These are phyloP conservation scores for Metschnikowia continentalis DNA, from an alignment of 805 yeast genomes.

Conservation along the genomic window DNA sequence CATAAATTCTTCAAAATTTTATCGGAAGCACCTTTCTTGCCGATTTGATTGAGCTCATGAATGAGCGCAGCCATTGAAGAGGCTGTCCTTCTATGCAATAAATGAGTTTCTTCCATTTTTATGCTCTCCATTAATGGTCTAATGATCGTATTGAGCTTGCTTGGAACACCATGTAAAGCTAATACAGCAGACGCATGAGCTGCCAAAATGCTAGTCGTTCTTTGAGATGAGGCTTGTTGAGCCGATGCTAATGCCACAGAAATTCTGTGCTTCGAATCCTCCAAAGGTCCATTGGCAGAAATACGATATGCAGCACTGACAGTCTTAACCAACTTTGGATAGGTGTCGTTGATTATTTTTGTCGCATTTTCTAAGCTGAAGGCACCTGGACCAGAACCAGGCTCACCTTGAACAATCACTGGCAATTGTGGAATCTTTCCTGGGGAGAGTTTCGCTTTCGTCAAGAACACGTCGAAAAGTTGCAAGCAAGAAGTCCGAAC, in stretches of 20 bases:
- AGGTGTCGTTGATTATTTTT: constrained; percentile 57
- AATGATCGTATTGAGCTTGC: constrained; percentile 83
- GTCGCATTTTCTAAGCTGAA: constrained; percentile 79
- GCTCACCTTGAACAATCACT: constrained; percentile 88
- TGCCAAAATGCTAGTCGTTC: constrained; percentile 63
- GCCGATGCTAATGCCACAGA: constrained; percentile 66
- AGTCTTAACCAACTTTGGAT: constrained; percentile 56
- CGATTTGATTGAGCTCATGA: constrained; percentile 48
- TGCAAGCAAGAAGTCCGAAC: constrained; percentile 86
- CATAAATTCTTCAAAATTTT: constrained; percentile 87
- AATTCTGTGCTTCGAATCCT: constrained; percentile 73
- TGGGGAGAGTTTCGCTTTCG: constrained; percentile 67
- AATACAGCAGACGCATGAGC: constrained; percentile 73
- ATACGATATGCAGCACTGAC: constrained; percentile 69
- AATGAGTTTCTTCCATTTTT: constrained; percentile 63
- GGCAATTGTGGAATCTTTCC: constrained; percentile 78
- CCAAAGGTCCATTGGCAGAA: constrained; percentile 65
- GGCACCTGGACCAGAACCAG: constrained; percentile 91
- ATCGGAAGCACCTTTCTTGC: constrained; percentile 73
- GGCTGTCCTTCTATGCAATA: constrained; percentile 72
- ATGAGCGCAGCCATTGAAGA: constrained; percentile 62
- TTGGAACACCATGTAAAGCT: constrained; percentile 65
- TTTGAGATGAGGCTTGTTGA: constrained; percentile 42
- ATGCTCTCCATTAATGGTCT: constrained; percentile 90
- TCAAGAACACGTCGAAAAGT: constrained; percentile 70